phyloP scores from a whole-genome alignment of 306 rosid species.

The Clitoria ternatea region DNA sequence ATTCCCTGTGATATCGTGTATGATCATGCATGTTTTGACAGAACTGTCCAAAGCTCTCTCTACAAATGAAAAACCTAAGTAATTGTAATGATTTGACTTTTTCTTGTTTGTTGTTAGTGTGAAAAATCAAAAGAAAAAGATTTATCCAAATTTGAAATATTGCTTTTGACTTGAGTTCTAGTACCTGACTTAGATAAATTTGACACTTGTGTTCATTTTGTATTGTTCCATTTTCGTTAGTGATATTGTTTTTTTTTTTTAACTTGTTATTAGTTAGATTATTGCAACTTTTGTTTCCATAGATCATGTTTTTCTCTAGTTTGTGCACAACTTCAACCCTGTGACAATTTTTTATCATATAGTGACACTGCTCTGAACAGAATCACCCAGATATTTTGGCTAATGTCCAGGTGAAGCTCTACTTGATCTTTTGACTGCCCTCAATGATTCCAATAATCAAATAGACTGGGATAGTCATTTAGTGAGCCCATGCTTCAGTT shows the following conservation, averaged over 20 bases:
- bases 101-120: background rate
- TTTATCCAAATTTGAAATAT: background rate
- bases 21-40: background rate
- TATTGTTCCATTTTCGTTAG: background rate
- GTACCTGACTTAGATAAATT: background rate
- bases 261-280: background rate
- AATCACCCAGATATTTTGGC: conserved; percentile 12
- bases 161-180: background rate
- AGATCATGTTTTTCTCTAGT: background rate
- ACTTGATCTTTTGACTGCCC: conserved; percentile 47
- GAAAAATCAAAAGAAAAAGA: background rate
- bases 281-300: background rate
- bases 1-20: background rate
- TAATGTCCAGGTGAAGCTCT: conserved; percentile 71
- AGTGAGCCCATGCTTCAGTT: conserved; percentile 88
- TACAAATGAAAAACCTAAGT: background rate
- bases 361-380: background rate
- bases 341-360: background rate
- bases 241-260: background rate
- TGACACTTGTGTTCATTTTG: background rate
- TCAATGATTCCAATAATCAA: conserved; percentile 61
- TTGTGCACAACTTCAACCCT: background rate
- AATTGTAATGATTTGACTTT: background rate
- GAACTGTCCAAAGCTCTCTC: background rate
- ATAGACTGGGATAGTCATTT: conserved; percentile 67